Conservation (phyloP, 306 rosid species). For the Senna siamea region DNA sequence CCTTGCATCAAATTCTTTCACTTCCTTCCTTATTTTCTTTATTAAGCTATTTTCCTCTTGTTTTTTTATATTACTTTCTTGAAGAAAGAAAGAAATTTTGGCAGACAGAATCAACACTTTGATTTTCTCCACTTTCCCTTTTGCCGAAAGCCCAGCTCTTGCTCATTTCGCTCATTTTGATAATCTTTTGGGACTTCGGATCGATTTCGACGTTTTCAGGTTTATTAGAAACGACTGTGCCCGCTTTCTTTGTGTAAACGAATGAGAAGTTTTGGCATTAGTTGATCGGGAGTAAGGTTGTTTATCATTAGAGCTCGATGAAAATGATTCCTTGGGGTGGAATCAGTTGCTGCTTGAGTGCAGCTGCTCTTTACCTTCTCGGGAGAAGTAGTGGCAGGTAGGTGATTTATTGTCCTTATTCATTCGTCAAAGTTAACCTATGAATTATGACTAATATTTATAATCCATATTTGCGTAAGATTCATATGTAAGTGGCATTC, state of each 20-base stretch:
- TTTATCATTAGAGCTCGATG: slow-evolving; percentile 7
- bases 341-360: slow-evolving; percentile 90
- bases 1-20: slow-evolving; percentile 52
- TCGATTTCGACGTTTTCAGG: not conserved
- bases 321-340: slow-evolving; percentile 97
- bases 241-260: not conserved
- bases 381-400: slow-evolving; percentile 97
- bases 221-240: not conserved
- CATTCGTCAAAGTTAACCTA: not conserved
- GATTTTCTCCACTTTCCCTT: not conserved
- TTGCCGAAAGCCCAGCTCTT: slow-evolving; percentile 3
- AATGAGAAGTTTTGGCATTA: not conserved
- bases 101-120: not conserved
- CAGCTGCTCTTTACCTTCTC: slow-evolving; percentile 93
- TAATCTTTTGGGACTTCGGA: not conserved
- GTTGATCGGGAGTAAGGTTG: slow-evolving; percentile 35
- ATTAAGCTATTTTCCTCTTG: not conserved
- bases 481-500: not conserved
- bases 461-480: not conserved
- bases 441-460: not conserved
- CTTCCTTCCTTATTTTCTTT: not conserved
- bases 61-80: slow-evolving; percentile 14
- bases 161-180: not conserved
- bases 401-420: not conserved
- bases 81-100: not conserved